Evolutionary conservation across 2,329 filamentous ascomycete species (phyloP).

Genomic region (Metarhizium guizhouense): DNA sequence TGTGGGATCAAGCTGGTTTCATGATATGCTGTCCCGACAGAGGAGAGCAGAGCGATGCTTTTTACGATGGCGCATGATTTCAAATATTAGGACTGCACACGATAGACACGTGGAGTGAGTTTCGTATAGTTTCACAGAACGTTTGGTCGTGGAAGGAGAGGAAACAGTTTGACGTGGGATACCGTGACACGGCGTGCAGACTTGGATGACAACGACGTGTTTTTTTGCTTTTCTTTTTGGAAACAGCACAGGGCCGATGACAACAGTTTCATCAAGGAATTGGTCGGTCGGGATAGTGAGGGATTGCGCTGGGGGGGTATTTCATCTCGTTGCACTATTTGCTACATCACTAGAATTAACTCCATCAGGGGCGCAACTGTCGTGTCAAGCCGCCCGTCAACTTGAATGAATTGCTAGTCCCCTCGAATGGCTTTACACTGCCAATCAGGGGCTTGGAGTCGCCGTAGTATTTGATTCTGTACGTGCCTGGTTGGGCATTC

Average conservation of each 20-base stretch:
- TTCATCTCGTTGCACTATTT: neutral
- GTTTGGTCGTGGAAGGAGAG: neutral
- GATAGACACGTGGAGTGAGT: neutral
- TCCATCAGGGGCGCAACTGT: neutral
- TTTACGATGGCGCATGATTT: neutral
- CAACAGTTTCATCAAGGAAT: neutral
- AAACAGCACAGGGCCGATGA: neutral
- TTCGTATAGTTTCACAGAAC: neutral
- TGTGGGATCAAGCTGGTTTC: neutral
- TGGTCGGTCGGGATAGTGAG: neutral
- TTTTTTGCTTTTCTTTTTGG: neutral
- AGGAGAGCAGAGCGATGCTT: neutral
- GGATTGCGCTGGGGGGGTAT: neutral
- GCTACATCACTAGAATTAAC: neutral
- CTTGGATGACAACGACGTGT: neutral
- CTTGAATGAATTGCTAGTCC: constrained; percentile 13
- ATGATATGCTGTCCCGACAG: neutral
- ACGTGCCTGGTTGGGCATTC: constrained; percentile 53
- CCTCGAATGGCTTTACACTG: constrained; percentile 26
- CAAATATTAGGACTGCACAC: neutral
- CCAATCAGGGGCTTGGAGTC: constrained; percentile 55
- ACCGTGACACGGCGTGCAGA: neutral
- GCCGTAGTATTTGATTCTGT: constrained; percentile 75
- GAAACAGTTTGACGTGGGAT: neutral
- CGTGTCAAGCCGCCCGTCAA: constrained; percentile 3